Conservation (phyloP, 345 rosid species). For the Pugionium dolabratum region DNA sequence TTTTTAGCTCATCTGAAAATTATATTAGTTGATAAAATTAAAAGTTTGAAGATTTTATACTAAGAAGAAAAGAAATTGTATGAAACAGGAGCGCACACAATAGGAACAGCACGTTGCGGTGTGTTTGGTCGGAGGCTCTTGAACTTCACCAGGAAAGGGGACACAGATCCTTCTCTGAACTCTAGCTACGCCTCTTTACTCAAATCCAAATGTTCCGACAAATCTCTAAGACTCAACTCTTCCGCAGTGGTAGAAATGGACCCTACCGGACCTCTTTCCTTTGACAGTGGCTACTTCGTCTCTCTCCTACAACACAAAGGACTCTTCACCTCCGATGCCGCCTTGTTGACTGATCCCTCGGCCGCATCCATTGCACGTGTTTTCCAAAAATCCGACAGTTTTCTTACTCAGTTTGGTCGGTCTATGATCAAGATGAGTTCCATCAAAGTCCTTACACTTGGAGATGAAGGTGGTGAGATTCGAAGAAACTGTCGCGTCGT, state of each 20-base stretch:
- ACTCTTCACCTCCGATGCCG: slow-evolving; percentile 54
- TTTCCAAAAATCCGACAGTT: slow-evolving; percentile 33
- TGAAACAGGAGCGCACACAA: slow-evolving; percentile 65
- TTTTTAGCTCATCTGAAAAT: no score
- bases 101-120: slow-evolving; percentile 55
- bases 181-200: slow-evolving; percentile 43
- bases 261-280: slow-evolving; percentile 43
- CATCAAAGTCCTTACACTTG: slow-evolving; percentile 44
- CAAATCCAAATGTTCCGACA: slow-evolving; percentile 47
- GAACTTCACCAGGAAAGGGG: slow-evolving; percentile 63
- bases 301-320: slow-evolving; percentile 44
- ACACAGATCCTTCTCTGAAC: slow-evolving; percentile 56
- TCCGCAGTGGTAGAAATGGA: slow-evolving; percentile 51
- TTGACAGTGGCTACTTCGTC: slow-evolving; percentile 52
- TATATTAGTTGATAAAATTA: no score
- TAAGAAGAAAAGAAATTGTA: neutral
- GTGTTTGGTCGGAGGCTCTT: slow-evolving; percentile 49
- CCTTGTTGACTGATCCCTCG: slow-evolving; percentile 48
- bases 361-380: slow-evolving; percentile 25
- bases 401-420: slow-evolving; percentile 48
- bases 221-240: slow-evolving; percentile 27
- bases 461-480: slow-evolving; percentile 55
- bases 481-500: slow-evolving; percentile 48
- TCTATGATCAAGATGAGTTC: slow-evolving; percentile 61
- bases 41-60: neutral